phyloP scores from a whole-genome alignment of 2,329 filamentous ascomycete genomes.

The Graphiopsis chlorocephala region DNA sequence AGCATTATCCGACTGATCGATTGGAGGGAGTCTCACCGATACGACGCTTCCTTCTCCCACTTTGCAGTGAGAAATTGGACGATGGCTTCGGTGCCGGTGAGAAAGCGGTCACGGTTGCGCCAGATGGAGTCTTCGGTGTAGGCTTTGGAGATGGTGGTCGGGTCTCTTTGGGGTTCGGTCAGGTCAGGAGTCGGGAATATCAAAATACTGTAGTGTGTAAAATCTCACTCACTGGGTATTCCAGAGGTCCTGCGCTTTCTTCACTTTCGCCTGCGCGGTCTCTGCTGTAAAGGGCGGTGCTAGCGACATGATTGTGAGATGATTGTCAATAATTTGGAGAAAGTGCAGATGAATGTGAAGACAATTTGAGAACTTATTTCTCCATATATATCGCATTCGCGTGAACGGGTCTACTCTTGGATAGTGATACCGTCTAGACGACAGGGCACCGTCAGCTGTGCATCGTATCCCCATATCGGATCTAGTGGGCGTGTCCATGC shows the following conservation, averaged over 20 bases:
- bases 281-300: constrained; percentile 73
- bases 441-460: neutral
- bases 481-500: neutral
- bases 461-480: neutral
- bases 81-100: constrained; percentile 67
- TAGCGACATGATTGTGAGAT: constrained; percentile 38
- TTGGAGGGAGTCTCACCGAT: constrained; percentile 43
- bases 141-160: constrained; percentile 62
- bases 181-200: neutral
- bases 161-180: constrained; percentile 52
- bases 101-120: constrained; percentile 72
- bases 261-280: constrained; percentile 72
- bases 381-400: neutral
- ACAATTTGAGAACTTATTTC: neutral
- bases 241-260: constrained; percentile 79
- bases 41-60: constrained; percentile 70
- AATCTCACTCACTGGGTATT: constrained; percentile 61
- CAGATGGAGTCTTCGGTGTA: constrained; percentile 77
- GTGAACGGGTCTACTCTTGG: neutral
- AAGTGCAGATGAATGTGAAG: neutral
- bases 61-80: constrained; percentile 67
- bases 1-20: neutral
- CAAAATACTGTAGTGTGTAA: neutral
- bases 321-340: neutral
- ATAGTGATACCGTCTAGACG: neutral